Evolutionary conservation across 2,329 filamentous ascomycete species (phyloP).

Genomic region (Fusarium scirpi): DNA sequence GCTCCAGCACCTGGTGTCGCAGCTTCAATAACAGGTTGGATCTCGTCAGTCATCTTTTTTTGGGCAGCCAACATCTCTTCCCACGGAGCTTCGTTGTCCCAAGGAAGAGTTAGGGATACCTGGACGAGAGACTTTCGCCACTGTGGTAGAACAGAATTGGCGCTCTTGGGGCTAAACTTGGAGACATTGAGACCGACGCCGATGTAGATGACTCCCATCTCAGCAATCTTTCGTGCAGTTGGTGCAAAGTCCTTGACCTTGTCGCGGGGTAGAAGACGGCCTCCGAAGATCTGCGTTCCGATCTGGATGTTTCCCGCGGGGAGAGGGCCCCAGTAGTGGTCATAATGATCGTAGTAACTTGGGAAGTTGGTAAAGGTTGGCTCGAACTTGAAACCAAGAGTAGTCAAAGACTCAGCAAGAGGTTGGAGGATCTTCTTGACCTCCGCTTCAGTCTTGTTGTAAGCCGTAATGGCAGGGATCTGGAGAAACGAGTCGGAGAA

Average conservation of each 20-base stretch:
- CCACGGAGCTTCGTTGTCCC: constrained; percentile 46
- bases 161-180: constrained; percentile 37
- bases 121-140: constrained; percentile 55
- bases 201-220: constrained; percentile 46
- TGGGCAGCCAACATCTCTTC: constrained; percentile 49
- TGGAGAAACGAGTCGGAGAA: constrained; percentile 23
- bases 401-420: constrained; percentile 24
- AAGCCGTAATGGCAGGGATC: constrained; percentile 56
- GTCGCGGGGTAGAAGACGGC: constrained; percentile 57
- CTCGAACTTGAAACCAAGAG: constrained; percentile 22
- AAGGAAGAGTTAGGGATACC: constrained; percentile 46
- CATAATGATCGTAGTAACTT: constrained; percentile 56
- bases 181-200: constrained; percentile 47
- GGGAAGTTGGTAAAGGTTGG: constrained; percentile 31
- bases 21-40: constrained; percentile 45
- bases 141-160: constrained; percentile 56
- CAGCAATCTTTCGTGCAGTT: constrained; percentile 30
- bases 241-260: constrained; percentile 38
- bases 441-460: constrained; percentile 56
- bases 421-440: constrained; percentile 55
- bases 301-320: constrained; percentile 53
- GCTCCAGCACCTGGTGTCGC: constrained; percentile 57
- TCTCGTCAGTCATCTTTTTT: constrained; percentile 44
- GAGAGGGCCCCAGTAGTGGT: constrained; percentile 57
- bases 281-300: constrained; percentile 51